Evolutionary conservation across 2,329 filamentous ascomycete species (phyloP), one percentile per base, ranked within the genome.

Genomic region (Gnomoniopsis sp.): DNA sequence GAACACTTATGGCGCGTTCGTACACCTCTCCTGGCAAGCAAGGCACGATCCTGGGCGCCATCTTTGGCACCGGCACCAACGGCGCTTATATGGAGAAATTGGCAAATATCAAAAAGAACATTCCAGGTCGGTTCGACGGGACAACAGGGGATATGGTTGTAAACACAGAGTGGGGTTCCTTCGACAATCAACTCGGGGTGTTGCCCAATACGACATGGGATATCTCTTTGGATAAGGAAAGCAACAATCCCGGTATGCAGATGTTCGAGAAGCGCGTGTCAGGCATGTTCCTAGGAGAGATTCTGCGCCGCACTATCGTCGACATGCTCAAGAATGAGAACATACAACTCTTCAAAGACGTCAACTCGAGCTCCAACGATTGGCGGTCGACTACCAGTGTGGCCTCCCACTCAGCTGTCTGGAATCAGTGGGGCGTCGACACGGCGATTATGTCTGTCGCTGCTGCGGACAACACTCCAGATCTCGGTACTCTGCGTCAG

Each of bases 191-290:
- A 66, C 85, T 98, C 64, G 90, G 88, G 66, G 89, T 96, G 21
- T 81, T 99, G 44, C 95, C 93, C 49, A 88, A 87, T 67, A 98
- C 93, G 0, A 78, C 85, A 0, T 98, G 91, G 77, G 95, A 99
- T 71, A 77, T 80, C 52, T 82, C 86, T 58, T 81, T 99, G 23
- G 93, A 99, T 73, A 77, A 79, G 58, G 85, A 88, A 61, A 95
- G 88, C 64, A 86, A 91, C 66, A 98, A 99, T 74, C 93, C 93
- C 0, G 95, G 95, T 26, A 86, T 96, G 62, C 95, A 99, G 71
- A 96, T 98, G 90, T 99, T 98, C 70, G 95, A 99, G 79, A 99
- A 99, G 82, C 89, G 93, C 50, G 89, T 99, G 17, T 96, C 92
- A 0, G 95, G 95, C 72, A 98, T 99, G 93, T 99, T 98, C 77